These are phyloP conservation scores for Hyparrhenia diplandra DNA, from an alignment of 176 grass and related monocot genomes.

Conservation along the genomic window DNA sequence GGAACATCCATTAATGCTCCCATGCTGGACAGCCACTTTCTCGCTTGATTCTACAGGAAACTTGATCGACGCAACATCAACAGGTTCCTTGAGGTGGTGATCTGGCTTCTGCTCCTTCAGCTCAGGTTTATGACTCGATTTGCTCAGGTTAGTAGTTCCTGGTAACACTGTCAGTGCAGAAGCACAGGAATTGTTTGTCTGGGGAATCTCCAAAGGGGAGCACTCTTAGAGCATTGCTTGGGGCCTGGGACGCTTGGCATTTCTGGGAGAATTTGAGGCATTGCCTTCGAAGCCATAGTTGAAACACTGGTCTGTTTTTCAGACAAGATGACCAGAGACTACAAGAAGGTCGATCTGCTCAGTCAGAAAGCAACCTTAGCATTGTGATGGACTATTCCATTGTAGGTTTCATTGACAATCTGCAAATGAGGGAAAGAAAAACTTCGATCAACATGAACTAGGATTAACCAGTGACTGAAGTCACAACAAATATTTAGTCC, in stretches of 20 bases:
- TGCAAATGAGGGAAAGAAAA: neutral
- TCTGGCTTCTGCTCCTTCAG: conserved; percentile 22
- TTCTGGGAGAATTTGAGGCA: conserved; percentile 22
- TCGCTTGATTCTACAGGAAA: neutral
- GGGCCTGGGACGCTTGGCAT: conserved; percentile 14
- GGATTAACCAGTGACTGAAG: neutral
- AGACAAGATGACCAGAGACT: neutral
- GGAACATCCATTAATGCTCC: conserved; percentile 21
- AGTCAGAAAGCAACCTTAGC: neutral
- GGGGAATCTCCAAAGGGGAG: conserved; percentile 23
- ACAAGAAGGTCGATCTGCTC: neutral
- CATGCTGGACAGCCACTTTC: conserved; percentile 4
- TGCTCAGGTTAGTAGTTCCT: conserved; percentile 6
- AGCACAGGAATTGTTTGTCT: conserved; percentile 3
- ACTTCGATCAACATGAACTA: neutral
- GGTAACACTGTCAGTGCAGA: neutral
- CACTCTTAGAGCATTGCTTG: conserved; percentile 2
- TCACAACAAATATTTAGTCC: neutral
- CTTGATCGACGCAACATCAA: conserved; percentile 13
- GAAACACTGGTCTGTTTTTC: neutral
- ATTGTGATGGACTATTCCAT: neutral
- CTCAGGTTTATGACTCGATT: conserved; percentile 8
- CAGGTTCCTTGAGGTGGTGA: conserved; percentile 22
- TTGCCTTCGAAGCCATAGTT: conserved; percentile 38
- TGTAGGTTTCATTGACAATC: neutral